Evolutionary conservation across 495 filamentous ascomycete genomes (phyloP), one percentile per base, ranked within the genome.

Genomic region (Immersiella caudata): DNA sequence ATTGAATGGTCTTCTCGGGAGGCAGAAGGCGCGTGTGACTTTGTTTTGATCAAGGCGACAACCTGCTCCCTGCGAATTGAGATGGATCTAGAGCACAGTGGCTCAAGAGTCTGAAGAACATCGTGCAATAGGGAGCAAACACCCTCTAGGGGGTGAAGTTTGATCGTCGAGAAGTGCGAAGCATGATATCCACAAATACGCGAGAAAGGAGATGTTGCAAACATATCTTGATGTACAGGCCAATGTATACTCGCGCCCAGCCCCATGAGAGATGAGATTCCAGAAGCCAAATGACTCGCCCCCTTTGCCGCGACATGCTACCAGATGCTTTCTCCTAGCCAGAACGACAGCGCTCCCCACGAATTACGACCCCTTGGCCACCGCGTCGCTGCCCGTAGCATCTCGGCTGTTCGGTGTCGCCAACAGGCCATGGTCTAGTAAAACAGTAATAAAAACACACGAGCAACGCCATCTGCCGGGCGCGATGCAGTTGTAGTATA

Each of bases 201-300:
- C n/a, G n/a, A n/a, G n/a, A n/a, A n/a, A n/a, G n/a, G n/a, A 8
- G 29, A 33, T 33, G 8, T 33, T 33, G 29, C 29, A 46, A 5
- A 46, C 33, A 46, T 46, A 18, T 46, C 40, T 46, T 46, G 40
- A 46, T 46, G 16, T 14, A 46, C 40, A 18, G 9, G 26, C 57
- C 21, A 3, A 5, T 59, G 16, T 46, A 12, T 46, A 46, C 40
- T 46, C 40, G 29, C 40, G 40, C 40, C 14, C 52, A 24, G 52
- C 52, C 52, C 25, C n/a, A 55, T 55, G 52, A 55, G 52, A 55
- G 52, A 55, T 55, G 52, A 55, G 52, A 55, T 55, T 55, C 22
- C 21, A 55, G 52, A 55, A 55, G 24, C 52, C 52, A 22, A 55
- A 55, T 24, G 24, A 52, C 49, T n/a, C 8, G 24, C 52, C 52